Evolutionary conservation across 2,329 filamentous ascomycete genomes (phyloP).

Genomic region (Capronia coronata): DNA sequence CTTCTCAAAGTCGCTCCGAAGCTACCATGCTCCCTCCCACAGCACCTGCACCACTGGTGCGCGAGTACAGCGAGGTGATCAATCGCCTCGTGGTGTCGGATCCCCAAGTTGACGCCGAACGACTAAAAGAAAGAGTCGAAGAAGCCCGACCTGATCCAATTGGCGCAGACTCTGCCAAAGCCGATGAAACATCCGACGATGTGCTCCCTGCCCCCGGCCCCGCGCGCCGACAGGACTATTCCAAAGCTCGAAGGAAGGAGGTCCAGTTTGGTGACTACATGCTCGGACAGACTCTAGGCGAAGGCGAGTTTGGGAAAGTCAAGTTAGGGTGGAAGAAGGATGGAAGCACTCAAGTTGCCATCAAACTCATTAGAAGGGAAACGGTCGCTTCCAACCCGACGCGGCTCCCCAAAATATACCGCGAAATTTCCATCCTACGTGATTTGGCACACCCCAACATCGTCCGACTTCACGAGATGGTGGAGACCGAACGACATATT

Average conservation of each 20-base stretch:
- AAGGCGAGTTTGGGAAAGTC: constrained; percentile 98
- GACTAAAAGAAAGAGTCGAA: constrained; percentile 63
- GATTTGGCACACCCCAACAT: constrained; percentile 93
- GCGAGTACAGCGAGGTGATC: constrained; percentile 73
- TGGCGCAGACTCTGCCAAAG: constrained; percentile 44
- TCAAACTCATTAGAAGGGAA: constrained; percentile 94
- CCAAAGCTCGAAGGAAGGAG: constrained; percentile 57
- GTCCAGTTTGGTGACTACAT: constrained; percentile 94
- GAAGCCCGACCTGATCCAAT: constrained; percentile 47
- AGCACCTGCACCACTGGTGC: constrained; percentile 55
- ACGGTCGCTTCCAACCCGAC: constrained; percentile 81
- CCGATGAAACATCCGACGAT: constrained; percentile 37
- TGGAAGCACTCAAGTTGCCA: constrained; percentile 87
- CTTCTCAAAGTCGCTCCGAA: constrained; percentile 32
- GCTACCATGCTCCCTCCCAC: constrained; percentile 50
- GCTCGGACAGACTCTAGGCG: constrained; percentile 88
- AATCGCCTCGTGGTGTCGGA: constrained; percentile 71
- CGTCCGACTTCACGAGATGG: constrained; percentile 94
- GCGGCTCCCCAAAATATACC: constrained; percentile 90
- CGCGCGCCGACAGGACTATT: constrained; percentile 53
- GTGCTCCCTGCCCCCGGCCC: constrained; percentile 30
- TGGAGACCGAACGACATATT: constrained; percentile 93
- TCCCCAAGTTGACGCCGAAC: constrained; percentile 64
- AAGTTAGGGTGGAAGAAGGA: constrained; percentile 98
- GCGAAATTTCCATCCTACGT: constrained; percentile 85